These are phyloP conservation scores for Microsporum ferrugineum DNA, from an alignment of 2,329 filamentous ascomycete species.

Conservation along the genomic window DNA sequence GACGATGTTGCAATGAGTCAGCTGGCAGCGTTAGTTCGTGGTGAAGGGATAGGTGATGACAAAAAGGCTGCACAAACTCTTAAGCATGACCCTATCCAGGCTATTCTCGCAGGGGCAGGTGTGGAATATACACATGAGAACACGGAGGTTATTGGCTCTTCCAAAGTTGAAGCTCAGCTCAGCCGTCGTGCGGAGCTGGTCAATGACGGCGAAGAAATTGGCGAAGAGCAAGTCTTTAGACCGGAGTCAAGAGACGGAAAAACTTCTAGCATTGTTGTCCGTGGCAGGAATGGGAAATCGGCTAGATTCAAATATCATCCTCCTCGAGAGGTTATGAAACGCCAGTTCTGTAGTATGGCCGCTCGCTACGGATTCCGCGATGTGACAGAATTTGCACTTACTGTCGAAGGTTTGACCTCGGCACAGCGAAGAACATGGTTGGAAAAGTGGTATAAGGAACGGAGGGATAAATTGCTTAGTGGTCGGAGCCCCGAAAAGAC, in stretches of 20 bases:
- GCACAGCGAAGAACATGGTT: conserved; percentile 67
- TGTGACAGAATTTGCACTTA: conserved; percentile 73
- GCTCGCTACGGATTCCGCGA: conserved; percentile 62
- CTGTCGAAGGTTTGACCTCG: conserved; percentile 84
- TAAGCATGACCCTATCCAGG: conserved; percentile 64
- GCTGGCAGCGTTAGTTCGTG: conserved; percentile 52
- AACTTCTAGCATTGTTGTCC: conserved; percentile 10
- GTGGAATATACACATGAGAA: conserved; percentile 97
- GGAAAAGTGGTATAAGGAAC: conserved; percentile 63
- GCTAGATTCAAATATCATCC: conserved; percentile 57
- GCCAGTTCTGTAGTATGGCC: conserved; percentile 90
- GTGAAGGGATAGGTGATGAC: conserved; percentile 30
- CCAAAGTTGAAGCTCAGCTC: conserved; percentile 78
- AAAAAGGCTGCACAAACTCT: conserved; percentile 26
- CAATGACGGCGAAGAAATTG: conserved; percentile 20
- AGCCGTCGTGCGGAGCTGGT: conserved; percentile 58
- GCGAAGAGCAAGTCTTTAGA: conserved; percentile 28
- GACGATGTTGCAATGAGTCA: conserved; percentile 61
- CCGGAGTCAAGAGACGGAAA: conserved; percentile 15
- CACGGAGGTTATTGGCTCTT: conserved; percentile 83
- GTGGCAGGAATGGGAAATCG: conserved; percentile 26
- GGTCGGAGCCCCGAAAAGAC: background rate
- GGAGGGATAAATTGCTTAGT: conserved; percentile 42
- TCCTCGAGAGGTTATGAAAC: conserved; percentile 57
- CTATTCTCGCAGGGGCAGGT: conserved; percentile 75